These are phyloP conservation scores for Rhodotorula sp. DNA, from an alignment of 1,284 basidiomycete species.

Conservation along the genomic window DNA sequence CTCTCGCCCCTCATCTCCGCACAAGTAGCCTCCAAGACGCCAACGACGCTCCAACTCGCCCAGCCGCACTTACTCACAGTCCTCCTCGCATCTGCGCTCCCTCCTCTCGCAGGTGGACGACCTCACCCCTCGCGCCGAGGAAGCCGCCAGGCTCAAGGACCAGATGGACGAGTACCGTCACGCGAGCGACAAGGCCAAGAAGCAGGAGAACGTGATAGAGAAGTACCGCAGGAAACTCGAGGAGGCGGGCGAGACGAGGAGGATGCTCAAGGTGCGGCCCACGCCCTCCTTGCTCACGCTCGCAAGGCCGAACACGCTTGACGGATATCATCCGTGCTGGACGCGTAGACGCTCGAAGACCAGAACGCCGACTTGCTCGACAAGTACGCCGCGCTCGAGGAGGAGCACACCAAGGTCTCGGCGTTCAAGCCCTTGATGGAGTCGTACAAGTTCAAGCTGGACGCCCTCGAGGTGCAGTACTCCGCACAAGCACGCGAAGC, in stretches of 20 bases:
- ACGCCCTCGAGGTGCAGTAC: constrained; percentile 73
- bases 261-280: constrained; percentile 71
- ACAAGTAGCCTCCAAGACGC: no score
- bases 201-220: constrained; percentile 95
- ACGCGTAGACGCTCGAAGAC: constrained; percentile 73
- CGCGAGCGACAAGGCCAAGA: constrained; percentile 83
- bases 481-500: constrained; percentile 66
- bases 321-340: rapidly evolving
- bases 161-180: constrained; percentile 80
- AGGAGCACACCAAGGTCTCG: constrained; percentile 82
- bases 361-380: constrained; percentile 90
- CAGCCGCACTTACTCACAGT: neutral
- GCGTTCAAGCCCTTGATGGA: constrained; percentile 88
- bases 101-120: constrained; percentile 63
- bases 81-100: constrained; percentile 13
- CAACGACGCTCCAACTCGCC: no score
- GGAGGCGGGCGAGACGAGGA: constrained; percentile 82
- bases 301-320: rapidly evolving
- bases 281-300: neutral
- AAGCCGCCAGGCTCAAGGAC: constrained; percentile 79
- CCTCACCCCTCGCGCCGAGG: constrained; percentile 73
- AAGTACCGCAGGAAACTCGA: constrained; percentile 99
- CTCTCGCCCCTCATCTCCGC: neutral
- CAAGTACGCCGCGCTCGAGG: constrained; percentile 84
- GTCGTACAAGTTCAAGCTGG: constrained; percentile 84